phyloP scores from a whole-genome alignment of 169 alveolate species.

The Babesia bigemina region DNA sequence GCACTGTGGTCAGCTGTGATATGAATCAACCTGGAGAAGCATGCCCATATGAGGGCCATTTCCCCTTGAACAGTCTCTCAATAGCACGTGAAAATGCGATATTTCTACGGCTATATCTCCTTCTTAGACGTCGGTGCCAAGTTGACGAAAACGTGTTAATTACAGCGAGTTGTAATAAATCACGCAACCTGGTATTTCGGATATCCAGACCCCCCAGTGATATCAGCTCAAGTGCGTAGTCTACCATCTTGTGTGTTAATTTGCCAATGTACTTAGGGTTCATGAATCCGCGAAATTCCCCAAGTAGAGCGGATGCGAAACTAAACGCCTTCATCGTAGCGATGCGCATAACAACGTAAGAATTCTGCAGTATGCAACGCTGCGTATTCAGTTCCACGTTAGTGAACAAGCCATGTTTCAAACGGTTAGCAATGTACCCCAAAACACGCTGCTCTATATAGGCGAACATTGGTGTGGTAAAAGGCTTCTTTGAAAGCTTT shows the following conservation, averaged over 20 bases:
- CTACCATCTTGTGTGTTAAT: slow-evolving; percentile 38
- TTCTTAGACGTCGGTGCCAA: slow-evolving; percentile 9
- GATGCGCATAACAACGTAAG: slow-evolving; percentile 52
- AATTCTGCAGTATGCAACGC: slow-evolving; percentile 46
- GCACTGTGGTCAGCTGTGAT: too few relatives aligned
- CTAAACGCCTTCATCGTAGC: slow-evolving; percentile 43
- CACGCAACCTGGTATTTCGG: slow-evolving; percentile 1
- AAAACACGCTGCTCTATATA: slow-evolving; percentile 56
- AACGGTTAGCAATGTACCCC: slow-evolving; percentile 59
- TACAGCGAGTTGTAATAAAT: slow-evolving; percentile 47
- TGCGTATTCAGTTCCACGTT: slow-evolving; percentile 33
- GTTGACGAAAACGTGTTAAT: slow-evolving; percentile 25
- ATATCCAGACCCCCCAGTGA: slow-evolving; percentile 42
- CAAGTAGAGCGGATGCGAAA: slow-evolving; percentile 21
- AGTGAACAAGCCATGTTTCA: slow-evolving; percentile 57
- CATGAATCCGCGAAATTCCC: slow-evolving; percentile 63
- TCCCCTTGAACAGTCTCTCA: slow-evolving; percentile 18
- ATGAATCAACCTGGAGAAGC: not conserved
- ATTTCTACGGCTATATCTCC: slow-evolving; percentile 15
- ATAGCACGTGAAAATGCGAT: slow-evolving; percentile 18
- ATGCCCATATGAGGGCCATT: slow-evolving; percentile 28
- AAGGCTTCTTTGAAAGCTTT: slow-evolving; percentile 16
- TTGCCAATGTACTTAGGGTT: slow-evolving; percentile 44
- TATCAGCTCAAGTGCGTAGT: slow-evolving; percentile 25
- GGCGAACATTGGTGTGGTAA: slow-evolving; percentile 50